Evolutionary conservation across 495 filamentous ascomycete species (phyloP), one percentile per base, ranked within the genome.

Genomic region (Aspergillus steynii): DNA sequence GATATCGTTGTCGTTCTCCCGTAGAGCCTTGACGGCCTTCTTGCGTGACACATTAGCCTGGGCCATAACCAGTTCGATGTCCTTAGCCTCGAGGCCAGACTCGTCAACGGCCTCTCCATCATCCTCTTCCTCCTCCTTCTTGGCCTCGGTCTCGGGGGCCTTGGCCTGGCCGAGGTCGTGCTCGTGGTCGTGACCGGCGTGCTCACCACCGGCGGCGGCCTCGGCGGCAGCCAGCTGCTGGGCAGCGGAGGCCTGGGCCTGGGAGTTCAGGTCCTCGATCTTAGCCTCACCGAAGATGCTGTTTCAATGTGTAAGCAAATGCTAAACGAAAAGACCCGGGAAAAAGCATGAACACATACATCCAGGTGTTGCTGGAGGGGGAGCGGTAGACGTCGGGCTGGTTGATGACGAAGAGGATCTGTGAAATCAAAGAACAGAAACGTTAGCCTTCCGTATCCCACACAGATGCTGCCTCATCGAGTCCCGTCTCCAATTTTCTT

Each of bases 251-350:
- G 92, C 90, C 83, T 96, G 94, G 69, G 95, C 94, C 73, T 92
- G 91, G 71, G 94, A 93, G 87, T 97, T 98, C 68, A 98, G 83
- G 81, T 99, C 96, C 84, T 99, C 96, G 71, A 96, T 99, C 90
- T 99, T 99, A 74, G 96, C 96, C 83, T 99, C 95, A 76, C 95
- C 95, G 79, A 99, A 99, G 81, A 99, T 96, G 80, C 95, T 99
- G 58, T 53, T 27, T 26, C 37, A 58, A 62, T 57, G 29, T 32
- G 65, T 74, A 58, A 74, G 70, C 55, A 29, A 31, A 46, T 60
- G 54, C 51, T 62, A 20, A 5, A 27, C 45, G 7, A 12, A 60
- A 45, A 14, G 20, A 15, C 2, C 37, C 37, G 37, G 37, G 9
- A 42, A 42, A 42, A 14, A 8, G 12, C 9, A 4, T 12, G 28